Conservation (phyloP, 1,284 basidiomycete species). For the Rhodotorula sp. region DNA sequence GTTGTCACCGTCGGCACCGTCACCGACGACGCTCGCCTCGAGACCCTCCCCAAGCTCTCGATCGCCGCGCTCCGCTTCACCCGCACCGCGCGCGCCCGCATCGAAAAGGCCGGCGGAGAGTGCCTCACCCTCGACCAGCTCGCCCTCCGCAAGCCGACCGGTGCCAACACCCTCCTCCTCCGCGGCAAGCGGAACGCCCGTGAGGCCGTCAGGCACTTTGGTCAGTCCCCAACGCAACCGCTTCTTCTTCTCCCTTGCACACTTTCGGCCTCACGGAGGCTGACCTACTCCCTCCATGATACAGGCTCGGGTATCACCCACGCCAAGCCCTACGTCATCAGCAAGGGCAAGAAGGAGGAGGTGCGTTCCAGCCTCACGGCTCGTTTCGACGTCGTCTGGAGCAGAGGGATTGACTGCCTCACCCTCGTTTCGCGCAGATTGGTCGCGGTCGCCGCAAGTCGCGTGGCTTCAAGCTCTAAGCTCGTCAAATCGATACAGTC, state of each 20-base stretch:
- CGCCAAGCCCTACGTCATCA: slow-evolving; percentile 80
- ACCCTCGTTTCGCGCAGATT: not conserved
- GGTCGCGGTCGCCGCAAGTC: slow-evolving; percentile 53
- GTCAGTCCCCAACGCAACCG: slow-evolving; percentile 45
- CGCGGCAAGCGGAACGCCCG: slow-evolving; percentile 89
- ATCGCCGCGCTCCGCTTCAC: slow-evolving; percentile 96
- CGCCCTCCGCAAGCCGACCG: slow-evolving; percentile 57
- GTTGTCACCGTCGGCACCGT: slow-evolving; percentile 89
- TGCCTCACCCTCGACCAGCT: slow-evolving; percentile 81
- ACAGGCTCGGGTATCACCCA: slow-evolving; percentile 49
- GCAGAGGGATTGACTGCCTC: not conserved
- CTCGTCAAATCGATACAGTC: not conserved
- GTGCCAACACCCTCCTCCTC: slow-evolving; percentile 89
- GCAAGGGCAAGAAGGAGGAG: slow-evolving; percentile 87
- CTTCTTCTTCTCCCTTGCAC: not conserved
- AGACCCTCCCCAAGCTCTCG: slow-evolving; percentile 83
- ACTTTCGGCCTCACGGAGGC: not conserved
- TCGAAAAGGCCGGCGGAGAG: slow-evolving; percentile 93
- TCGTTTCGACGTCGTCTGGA: no score
- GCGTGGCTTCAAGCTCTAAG: slow-evolving; percentile 50
- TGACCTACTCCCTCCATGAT: not conserved
- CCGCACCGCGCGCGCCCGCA: slow-evolving; percentile 84
- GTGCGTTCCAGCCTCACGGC: not conserved
- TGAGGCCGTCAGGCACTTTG: slow-evolving; percentile 95
- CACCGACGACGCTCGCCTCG: slow-evolving; percentile 92